phyloP scores from a whole-genome alignment of 2,329 filamentous ascomycete species.

The Fusarium chuoi region DNA sequence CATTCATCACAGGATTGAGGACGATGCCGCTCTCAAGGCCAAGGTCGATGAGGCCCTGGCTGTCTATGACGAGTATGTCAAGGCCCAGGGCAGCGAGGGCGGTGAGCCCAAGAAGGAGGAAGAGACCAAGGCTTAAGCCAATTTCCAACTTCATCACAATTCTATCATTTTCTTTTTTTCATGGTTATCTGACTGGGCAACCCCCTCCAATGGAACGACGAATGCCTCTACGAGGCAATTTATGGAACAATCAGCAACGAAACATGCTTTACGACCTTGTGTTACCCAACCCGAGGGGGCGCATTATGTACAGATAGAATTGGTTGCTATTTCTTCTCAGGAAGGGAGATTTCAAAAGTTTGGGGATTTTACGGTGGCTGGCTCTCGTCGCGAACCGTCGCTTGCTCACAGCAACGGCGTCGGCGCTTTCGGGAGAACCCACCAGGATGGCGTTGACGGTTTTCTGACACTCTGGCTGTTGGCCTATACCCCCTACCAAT shows the following conservation, averaged over 20 bases:
- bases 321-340: constrained; percentile 53
- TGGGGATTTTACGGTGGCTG: constrained; percentile 45
- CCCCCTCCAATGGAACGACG: constrained; percentile 41
- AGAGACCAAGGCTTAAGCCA: constrained; percentile 55
- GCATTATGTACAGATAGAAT: constrained; percentile 56
- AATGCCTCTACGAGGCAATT: constrained; percentile 35
- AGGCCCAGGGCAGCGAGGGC: constrained; percentile 71
- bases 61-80: constrained; percentile 99
- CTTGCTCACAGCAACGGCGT: constrained; percentile 35
- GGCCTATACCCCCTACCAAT: constrained; percentile 55
- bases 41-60: constrained; percentile 98
- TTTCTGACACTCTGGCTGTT: constrained; percentile 54
- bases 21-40: constrained; percentile 86
- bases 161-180: constrained; percentile 45
- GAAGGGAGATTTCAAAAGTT: constrained; percentile 51
- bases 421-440: constrained; percentile 42
- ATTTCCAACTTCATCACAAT: constrained; percentile 11
- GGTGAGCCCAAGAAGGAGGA: constrained; percentile 62
- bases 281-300: constrained; percentile 40
- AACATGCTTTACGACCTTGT: constrained; percentile 45
- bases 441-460: constrained; percentile 55
- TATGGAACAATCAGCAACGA: constrained; percentile 44
- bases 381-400: constrained; percentile 37
- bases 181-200: constrained; percentile 44
- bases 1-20: constrained; percentile 75